phyloP scores from a whole-genome alignment of 164 flowering plant species.

The Umbilicus rupestris region DNA sequence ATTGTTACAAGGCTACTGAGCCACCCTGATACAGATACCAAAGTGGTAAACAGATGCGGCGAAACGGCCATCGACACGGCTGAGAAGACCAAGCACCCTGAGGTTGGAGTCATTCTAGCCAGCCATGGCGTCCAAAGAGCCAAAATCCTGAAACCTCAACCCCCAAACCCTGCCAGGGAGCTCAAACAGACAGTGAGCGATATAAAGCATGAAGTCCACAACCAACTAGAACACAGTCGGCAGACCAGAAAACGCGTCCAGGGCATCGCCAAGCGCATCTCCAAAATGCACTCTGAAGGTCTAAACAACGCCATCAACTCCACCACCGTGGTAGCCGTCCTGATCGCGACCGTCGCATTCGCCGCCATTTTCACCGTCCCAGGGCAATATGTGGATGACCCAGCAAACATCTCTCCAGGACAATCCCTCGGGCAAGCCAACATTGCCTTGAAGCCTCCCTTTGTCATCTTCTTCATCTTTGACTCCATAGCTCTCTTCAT shows the following conservation, averaged over 20 bases:
- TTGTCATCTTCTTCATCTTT: conserved; percentile 71
- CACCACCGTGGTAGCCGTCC: conserved; percentile 91
- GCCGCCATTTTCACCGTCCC: conserved; percentile 95
- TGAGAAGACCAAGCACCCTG: conserved; percentile 48
- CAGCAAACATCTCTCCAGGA: conserved; percentile 34
- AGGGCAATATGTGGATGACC: conserved; percentile 70
- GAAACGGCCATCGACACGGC: conserved; percentile 95
- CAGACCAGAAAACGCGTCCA: conserved; percentile 71
- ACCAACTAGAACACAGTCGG: conserved; percentile 83
- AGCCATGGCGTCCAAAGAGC: conserved; percentile 63
- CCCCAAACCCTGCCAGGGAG: conserved; percentile 50
- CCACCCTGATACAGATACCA: conserved; percentile 34
- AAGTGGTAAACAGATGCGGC: conserved; percentile 46
- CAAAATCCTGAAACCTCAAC: conserved; percentile 29
- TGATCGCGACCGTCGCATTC: conserved; percentile 93
- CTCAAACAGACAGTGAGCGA: conserved; percentile 92
- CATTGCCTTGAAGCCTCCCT: conserved; percentile 44
- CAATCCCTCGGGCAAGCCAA: conserved; percentile 67
- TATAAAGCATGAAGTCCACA: conserved; percentile 87
- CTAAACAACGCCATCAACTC: conserved; percentile 97
- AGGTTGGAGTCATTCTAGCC: conserved; percentile 34
- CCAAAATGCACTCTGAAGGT: conserved; percentile 88
- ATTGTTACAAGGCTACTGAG: conserved; percentile 53
- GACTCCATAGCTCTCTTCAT: conserved; percentile 84
- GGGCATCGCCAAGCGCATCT: conserved; percentile 68